A percentile compares a stretch with the other conserved stretches of the same genome.
phyloP scores from a whole-genome alignment of 768 basidiomycete genomes.

The Rhodotorula taiwanensis region DNA sequence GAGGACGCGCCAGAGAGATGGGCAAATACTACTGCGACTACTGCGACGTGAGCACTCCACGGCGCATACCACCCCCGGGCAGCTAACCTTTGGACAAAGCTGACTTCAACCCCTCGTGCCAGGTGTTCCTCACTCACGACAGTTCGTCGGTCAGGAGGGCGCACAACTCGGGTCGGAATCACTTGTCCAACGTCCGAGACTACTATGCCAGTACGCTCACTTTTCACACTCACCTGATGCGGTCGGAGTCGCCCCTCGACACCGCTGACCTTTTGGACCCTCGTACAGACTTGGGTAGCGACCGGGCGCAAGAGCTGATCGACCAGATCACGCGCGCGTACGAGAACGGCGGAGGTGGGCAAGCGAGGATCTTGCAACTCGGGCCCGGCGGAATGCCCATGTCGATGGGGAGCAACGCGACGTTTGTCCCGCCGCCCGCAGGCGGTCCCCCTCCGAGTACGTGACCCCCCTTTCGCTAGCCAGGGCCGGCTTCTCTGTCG shows the following conservation, averaged over 20 bases:
- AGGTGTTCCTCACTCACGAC: slow-evolving; percentile 90
- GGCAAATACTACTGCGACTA: slow-evolving; percentile 38
- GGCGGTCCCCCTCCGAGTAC: not conserved
- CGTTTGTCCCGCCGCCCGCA: slow-evolving; percentile 8
- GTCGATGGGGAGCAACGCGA: slow-evolving; percentile 13
- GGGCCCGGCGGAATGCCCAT: slow-evolving; percentile 13
- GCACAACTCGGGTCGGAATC: slow-evolving; percentile 95
- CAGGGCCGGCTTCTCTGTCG: too few species aligned
- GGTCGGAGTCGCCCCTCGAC: too few species aligned
- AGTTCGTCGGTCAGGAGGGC: slow-evolving; percentile 94
- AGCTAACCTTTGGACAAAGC: too few species aligned
- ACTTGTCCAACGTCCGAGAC: slow-evolving; percentile 89
- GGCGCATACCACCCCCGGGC: not conserved
- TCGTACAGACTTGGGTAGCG: slow-evolving; percentile 60
- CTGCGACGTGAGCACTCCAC: slow-evolving; percentile 31
- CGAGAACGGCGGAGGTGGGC: slow-evolving; percentile 55
- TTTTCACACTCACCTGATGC: too few species aligned
- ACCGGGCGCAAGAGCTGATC: slow-evolving; percentile 96
- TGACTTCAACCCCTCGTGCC: not conserved
- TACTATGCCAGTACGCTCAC: slow-evolving; percentile 79
- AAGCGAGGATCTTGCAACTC: slow-evolving; percentile 24
- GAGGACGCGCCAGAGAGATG: too few species aligned
- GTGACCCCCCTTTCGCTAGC: not conserved
- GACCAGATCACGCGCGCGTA: slow-evolving; percentile 95
- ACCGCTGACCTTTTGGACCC: too few species aligned